Conservation (phyloP, 371 early-diverging fungal genomes). For the Apophysomyces elegans region DNA sequence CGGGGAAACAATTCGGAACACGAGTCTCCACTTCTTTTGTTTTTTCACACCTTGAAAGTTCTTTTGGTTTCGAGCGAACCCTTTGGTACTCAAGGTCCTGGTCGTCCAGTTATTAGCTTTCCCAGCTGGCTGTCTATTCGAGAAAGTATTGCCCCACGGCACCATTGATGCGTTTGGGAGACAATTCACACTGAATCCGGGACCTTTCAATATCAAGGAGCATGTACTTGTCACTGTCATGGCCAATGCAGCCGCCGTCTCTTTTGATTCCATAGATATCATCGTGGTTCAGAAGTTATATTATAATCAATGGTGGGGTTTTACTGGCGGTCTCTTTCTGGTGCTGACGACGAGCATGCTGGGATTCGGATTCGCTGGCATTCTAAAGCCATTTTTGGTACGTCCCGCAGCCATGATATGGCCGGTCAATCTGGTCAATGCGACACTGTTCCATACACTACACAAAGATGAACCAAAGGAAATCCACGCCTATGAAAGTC, state of each 20-base stretch:
- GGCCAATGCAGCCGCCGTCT: slow-evolving; percentile 57
- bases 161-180: slow-evolving; percentile 3
- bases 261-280: slow-evolving; percentile 74
- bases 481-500: slow-evolving; percentile 29
- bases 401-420: slow-evolving; percentile 85
- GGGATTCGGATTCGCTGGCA: slow-evolving; percentile 88
- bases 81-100: slow-evolving; percentile 55
- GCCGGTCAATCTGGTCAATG: slow-evolving; percentile 77
- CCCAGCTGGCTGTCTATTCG: slow-evolving; percentile 64
- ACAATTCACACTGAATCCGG: slow-evolving; percentile 59
- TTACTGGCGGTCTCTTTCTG: slow-evolving; percentile 62
- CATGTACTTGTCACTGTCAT: slow-evolving; percentile 63
- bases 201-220: slow-evolving; percentile 78
- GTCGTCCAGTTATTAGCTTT: slow-evolving; percentile 67
- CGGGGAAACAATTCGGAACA: neutral
- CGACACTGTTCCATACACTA: slow-evolving; percentile 76
- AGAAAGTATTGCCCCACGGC: slow-evolving; percentile 49
- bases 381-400: slow-evolving; percentile 77
- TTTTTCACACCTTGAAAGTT: slow-evolving; percentile 35
- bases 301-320: slow-evolving; percentile 68
- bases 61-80: slow-evolving; percentile 70
- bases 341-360: slow-evolving; percentile 69
- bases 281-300: slow-evolving; percentile 71
- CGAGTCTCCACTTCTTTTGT: slow-evolving; percentile 14
- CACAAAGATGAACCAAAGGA: slow-evolving; percentile 55